These are phyloP conservation scores for Cenchrus americanus DNA, from an alignment of 176 grass and related monocot genomes.

Conservation along the genomic window DNA sequence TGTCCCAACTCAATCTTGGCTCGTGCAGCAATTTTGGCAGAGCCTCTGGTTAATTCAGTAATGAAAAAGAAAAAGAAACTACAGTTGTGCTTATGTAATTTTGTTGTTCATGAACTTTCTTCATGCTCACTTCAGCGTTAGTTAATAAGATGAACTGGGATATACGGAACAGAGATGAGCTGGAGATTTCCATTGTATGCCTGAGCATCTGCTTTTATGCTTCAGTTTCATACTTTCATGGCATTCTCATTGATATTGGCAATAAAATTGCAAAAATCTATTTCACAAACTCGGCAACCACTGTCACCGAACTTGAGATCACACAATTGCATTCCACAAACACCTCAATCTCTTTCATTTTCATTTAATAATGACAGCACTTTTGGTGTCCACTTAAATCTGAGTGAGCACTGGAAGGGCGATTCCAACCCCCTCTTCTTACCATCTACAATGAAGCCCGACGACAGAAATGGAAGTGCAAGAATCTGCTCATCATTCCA, in stretches of 20 bases:
- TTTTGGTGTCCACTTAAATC: not conserved
- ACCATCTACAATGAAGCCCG: not conserved
- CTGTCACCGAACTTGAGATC: not conserved
- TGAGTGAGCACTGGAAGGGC: not conserved
- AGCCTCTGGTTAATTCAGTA: not conserved
- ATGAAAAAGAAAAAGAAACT: not conserved
- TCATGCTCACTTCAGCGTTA: not conserved
- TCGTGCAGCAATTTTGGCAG: not conserved
- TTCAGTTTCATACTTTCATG: not conserved
- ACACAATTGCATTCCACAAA: constrained; percentile 14
- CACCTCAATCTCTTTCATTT: not conserved
- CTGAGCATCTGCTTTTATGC: not conserved
- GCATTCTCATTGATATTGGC: not conserved
- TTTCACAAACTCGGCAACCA: not conserved
- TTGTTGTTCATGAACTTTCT: not conserved
- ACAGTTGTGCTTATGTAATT: not conserved
- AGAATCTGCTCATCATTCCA: not conserved
- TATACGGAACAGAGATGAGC: not conserved
- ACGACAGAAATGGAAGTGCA: not conserved
- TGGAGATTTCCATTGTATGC: not conserved
- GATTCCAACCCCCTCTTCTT: not conserved
- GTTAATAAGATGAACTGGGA: not conserved
- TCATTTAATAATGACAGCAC: not conserved
- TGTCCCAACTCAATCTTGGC: not conserved
- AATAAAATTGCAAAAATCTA: not conserved